Base-by-base conservation (phyloP, 2,329 filamentous ascomycete species). In the Taxawa tesnikishii region DNA sequence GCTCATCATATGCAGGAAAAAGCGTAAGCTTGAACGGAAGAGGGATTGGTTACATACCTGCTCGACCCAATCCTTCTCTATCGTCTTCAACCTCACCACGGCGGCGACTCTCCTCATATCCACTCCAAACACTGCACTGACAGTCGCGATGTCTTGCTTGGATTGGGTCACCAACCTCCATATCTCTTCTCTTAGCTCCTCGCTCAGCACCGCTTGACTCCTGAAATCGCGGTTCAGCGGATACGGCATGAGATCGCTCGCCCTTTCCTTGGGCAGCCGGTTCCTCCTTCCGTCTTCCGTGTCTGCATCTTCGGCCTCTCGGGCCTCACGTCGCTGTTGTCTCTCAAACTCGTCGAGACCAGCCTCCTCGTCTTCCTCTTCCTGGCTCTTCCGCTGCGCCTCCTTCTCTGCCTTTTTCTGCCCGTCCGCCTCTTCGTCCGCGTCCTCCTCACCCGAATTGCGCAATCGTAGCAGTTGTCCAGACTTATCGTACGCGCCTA, bases 61-160 rank as follows among this genome's bases (percentile, higher is more conserved):
- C 46, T 65, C 55, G 40, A 69, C 54, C 83, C 79, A 85, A 43
- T 78, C 65, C 61, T 79, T 84, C 62, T 94, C 84, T 43, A 94
- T 67, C 55, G 84, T 75, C 62, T 88, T 88, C 48, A 94, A 63
- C 47, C 87, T 67, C 37, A 93, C 79, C 13, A 93, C 81, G 14
- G 87, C 87, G 16, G 77, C 85, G 12, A 94, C 80, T 46, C 87
- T 71, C 49, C 82, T 73, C 57, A 93, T 79, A 48, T 90, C 84
- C 15, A 94, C 73, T 16, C 76, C 73, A 45, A 82, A 70, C 48
- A 83, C 71, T 2, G 79, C 79, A 49, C 83, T 87, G 13, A 92
- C 81, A 26, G 70, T 70, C 48, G 83, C 78, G 40, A 94, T 64
- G 35, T 79, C 73, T 53, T 77, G 66, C 38, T 78, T 77, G 10